phyloP scores from a whole-genome alignment of 202 grass and related monocot species.

The Carex arenaria region DNA sequence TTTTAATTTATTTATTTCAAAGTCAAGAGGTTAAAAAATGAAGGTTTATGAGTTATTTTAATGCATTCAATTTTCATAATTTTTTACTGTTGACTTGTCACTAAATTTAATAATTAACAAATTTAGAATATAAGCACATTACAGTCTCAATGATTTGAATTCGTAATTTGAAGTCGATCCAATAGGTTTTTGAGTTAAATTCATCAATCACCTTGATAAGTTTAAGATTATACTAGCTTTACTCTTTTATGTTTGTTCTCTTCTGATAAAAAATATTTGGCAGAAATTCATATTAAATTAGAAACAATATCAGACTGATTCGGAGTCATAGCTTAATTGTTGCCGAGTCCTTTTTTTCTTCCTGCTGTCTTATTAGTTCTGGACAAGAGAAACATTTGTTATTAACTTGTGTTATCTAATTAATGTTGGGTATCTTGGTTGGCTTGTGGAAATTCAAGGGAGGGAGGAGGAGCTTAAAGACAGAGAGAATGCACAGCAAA shows the following conservation, averaged over 20 bases:
- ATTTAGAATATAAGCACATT: too few relatives aligned
- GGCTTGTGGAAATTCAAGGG: constrained; percentile 38
- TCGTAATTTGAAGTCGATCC: too few relatives aligned
- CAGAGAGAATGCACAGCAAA: constrained; percentile 45
- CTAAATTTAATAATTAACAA: too few relatives aligned
- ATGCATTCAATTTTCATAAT: too few relatives aligned
- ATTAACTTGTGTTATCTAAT: constrained; percentile 3
- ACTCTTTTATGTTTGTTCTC: neutral
- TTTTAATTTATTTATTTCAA: too few relatives aligned
- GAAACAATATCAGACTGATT: neutral
- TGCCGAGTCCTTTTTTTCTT: neutral
- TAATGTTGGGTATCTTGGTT: neutral
- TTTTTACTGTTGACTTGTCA: too few relatives aligned
- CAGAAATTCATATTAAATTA: neutral
- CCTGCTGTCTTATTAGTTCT: neutral
- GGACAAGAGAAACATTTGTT: neutral
- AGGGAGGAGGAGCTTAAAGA: constrained; percentile 55
- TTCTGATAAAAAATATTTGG: neutral
- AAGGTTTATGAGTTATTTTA: too few relatives aligned
- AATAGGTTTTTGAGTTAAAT: too few relatives aligned
- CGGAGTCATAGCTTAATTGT: neutral
- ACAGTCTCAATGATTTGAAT: too few relatives aligned
- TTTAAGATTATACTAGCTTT: too few relatives aligned
- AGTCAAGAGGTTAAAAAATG: too few relatives aligned
- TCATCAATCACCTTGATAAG: too few relatives aligned